Evolutionary conservation across 73 alveolate species (phyloP).

Genomic region (Stentor coeruleus): DNA sequence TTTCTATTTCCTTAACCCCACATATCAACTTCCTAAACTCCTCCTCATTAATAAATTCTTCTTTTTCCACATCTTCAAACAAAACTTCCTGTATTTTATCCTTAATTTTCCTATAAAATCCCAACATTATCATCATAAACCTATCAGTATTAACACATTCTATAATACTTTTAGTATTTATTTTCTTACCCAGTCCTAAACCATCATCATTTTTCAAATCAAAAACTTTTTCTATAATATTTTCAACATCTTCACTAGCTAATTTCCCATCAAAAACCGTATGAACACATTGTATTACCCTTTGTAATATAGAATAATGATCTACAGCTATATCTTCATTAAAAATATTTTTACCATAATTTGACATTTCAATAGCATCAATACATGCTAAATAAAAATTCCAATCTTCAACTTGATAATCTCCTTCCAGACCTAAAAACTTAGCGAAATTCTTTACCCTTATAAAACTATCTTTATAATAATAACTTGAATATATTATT

Average conservation of each 20-base stretch:
- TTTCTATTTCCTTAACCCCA: neutral
- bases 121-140: neutral
- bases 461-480: neutral
- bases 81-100: neutral
- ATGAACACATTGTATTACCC: neutral
- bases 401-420: conserved; percentile 1
- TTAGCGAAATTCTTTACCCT: neutral
- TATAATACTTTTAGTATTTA: neutral
- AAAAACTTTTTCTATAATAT: neutral
- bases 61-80: neutral
- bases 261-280: neutral
- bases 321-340: neutral
- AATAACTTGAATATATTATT: neutral
- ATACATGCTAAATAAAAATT: neutral
- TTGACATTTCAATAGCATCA: neutral
- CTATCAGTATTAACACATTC: conserved; percentile 1
- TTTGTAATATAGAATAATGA: neutral
- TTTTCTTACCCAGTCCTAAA: neutral
- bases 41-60: neutral
- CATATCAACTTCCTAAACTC: neutral
- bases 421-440: conserved; percentile 4
- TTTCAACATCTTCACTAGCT: neutral
- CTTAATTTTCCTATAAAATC: neutral
- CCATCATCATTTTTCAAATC: neutral
- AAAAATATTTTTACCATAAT: neutral